phyloP scores from a whole-genome alignment of 805 yeast genomes.

The Ascoidea tarda region DNA sequence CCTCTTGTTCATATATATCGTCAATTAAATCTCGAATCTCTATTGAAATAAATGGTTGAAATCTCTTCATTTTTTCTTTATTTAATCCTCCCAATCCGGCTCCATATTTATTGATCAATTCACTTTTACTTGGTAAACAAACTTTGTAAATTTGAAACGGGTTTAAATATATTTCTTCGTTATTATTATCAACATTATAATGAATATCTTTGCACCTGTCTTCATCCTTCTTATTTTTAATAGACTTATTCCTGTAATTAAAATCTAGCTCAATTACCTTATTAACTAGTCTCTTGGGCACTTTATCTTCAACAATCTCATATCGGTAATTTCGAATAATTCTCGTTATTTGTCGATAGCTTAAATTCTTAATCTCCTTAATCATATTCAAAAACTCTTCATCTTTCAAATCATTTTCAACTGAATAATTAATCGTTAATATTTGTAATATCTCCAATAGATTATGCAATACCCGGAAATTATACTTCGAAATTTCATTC shows the following conservation, averaged over 20 bases:
- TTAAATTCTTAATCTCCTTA: slow-evolving; percentile 40
- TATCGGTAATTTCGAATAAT: slow-evolving; percentile 66
- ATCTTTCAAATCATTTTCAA: slow-evolving; percentile 25
- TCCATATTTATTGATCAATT: slow-evolving; percentile 64
- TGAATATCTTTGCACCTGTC: too few species aligned
- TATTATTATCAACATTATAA: neutral
- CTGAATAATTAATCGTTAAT: slow-evolving; percentile 4
- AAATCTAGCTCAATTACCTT: slow-evolving; percentile 14
- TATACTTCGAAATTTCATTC: slow-evolving; percentile 5
- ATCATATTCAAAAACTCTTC: slow-evolving; percentile 49
- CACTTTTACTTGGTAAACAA: slow-evolving; percentile 58
- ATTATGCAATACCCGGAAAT: slow-evolving; percentile 6
- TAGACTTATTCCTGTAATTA: neutral
- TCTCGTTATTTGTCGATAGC: slow-evolving; percentile 56
- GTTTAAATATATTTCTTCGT: neutral
- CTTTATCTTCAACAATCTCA: slow-evolving; percentile 66
- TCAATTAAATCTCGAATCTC: slow-evolving; percentile 61
- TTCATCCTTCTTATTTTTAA: too few species aligned
- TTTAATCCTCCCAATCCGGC: slow-evolving; percentile 55
- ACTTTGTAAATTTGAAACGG: slow-evolving; percentile 15
- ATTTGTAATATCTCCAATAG: slow-evolving; percentile 10
- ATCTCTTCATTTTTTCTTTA: slow-evolving; percentile 35
- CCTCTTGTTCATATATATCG: slow-evolving; percentile 37
- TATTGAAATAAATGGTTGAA: slow-evolving; percentile 62
- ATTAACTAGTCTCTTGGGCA: slow-evolving; percentile 37